phyloP scores from a whole-genome alignment of 2,329 filamentous ascomycete species.

The Aspergillus terreus region DNA sequence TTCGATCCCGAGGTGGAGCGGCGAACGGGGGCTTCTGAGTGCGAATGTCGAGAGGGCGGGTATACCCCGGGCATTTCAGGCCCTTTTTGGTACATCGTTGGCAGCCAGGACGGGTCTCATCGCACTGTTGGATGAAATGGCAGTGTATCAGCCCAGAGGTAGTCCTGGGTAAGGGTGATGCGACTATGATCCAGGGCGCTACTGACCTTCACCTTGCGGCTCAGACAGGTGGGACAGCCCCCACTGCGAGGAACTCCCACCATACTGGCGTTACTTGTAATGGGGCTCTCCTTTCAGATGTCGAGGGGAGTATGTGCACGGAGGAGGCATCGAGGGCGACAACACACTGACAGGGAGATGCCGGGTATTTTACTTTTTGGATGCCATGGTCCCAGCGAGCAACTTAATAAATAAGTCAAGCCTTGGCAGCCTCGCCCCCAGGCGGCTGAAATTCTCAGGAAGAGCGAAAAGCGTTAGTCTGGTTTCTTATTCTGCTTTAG shows the following conservation, averaged over 20 bases:
- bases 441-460: neutral
- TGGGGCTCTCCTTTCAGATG: neutral
- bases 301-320: neutral
- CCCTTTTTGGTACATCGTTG: neutral
- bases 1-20: neutral
- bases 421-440: neutral
- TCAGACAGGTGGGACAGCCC: constrained; percentile 8
- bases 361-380: neutral
- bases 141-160: neutral
- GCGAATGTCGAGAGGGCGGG: neutral
- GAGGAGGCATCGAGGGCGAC: neutral
- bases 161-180: neutral
- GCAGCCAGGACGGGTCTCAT: constrained; percentile 1
- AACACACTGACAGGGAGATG: neutral
- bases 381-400: neutral
- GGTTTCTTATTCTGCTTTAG: too few species aligned
- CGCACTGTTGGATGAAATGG: neutral
- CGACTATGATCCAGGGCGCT: neutral
- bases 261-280: constrained; percentile 2
- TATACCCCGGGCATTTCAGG: constrained; percentile 1
- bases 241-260: constrained; percentile 8
- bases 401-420: neutral
- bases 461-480: too few species aligned
- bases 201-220: constrained; percentile 11
- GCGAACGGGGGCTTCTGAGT: neutral